Percentiles rank a stretch among this genome's conserved stretches.
phyloP scores from a whole-genome alignment of 108 stramenopile species.

The Chaetoceros muelleri region DNA sequence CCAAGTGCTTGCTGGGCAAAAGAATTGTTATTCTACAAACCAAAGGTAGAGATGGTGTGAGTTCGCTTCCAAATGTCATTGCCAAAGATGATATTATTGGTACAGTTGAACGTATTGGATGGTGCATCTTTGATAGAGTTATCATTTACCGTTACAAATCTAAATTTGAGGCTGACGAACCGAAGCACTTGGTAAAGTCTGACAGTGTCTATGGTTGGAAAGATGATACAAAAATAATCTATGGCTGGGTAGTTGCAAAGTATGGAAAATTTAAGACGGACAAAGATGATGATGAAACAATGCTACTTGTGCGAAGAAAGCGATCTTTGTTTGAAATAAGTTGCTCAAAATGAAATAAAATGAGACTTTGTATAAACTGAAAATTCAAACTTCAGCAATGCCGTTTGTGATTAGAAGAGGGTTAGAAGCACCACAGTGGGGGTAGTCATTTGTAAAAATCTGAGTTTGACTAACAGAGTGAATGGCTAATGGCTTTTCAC shows the following conservation, averaged over 20 bases:
- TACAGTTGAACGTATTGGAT: constrained; percentile 28
- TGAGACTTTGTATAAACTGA: too few relatives aligned
- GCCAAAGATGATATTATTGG: not conserved
- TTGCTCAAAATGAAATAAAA: too few relatives aligned
- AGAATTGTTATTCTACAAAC: constrained; percentile 50
- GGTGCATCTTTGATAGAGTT: constrained; percentile 36
- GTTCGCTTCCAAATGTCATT: constrained; percentile 24
- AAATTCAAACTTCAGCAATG: too few relatives aligned
- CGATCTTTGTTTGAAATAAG: constrained; percentile 30
- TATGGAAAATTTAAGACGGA: constrained; percentile 9
- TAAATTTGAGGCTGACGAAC: constrained; percentile 45
- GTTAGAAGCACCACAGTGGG: too few relatives aligned
- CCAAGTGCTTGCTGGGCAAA: constrained; percentile 35
- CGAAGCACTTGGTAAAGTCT: constrained; percentile 38
- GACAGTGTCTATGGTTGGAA: constrained; percentile 61
- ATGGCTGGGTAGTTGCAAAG: constrained; percentile 54
- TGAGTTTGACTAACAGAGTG: too few relatives aligned
- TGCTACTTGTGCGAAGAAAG: constrained; percentile 14
- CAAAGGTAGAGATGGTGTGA: constrained; percentile 33
- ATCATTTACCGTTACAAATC: constrained; percentile 20
- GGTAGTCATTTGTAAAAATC: too few relatives aligned
- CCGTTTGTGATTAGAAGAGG: too few relatives aligned
- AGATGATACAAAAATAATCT: constrained; percentile 27
- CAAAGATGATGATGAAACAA: not conserved
- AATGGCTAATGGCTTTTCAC: too few relatives aligned